Evolutionary conservation across 148 eudicot species (phyloP), one percentile per base, ranked within the genome.

Genomic region (Rhododendron simsii): DNA sequence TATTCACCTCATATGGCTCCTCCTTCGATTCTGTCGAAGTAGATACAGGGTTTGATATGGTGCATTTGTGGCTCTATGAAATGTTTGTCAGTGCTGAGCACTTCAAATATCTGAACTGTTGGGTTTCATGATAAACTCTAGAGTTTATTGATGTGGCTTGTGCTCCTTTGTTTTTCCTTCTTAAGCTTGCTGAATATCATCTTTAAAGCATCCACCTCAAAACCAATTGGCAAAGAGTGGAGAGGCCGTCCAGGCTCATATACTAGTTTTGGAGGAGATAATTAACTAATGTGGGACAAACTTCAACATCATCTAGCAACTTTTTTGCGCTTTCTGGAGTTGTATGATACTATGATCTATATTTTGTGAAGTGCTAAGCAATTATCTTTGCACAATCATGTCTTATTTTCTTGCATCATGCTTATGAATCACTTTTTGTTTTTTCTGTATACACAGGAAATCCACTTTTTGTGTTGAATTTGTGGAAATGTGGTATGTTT

Each of bases 381-480:
- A 78, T 7, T 10, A 20, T 51, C 33, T 81, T n/a, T 80, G 33
- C 30, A 28, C 63, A 47, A 13, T 30, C 23, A 26, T 50, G 11
- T 11, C 26, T 77, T 35, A 20, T 39, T 41, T 8, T 41, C 14
- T 5, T 7, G 71, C 20, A 3, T 71, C 16, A 18, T 39, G n/a
- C 47, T 41, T 20, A 77, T 76, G 79, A 44, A 10, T 3, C 48
- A 41, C 51, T 21, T 9, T 67, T 6, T 61, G 12, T 63, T 63
- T 63, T 63, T 7, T n/a, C 71, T 63, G 13, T 63, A 9, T n/a
- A 23, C 11, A 7, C n/a, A 18, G 30, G 30, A 9, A 63, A 63
- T n/a, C 74, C 74, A 26, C 35, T 47, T 16, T 88, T 48, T 33
- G 7, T 28, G n/a, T 76, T 20, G 86, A 69, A 86, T 67, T n/a